phyloP scores from a whole-genome alignment of 495 filamentous ascomycete genomes.

The Aspergillus coremiiformis region DNA sequence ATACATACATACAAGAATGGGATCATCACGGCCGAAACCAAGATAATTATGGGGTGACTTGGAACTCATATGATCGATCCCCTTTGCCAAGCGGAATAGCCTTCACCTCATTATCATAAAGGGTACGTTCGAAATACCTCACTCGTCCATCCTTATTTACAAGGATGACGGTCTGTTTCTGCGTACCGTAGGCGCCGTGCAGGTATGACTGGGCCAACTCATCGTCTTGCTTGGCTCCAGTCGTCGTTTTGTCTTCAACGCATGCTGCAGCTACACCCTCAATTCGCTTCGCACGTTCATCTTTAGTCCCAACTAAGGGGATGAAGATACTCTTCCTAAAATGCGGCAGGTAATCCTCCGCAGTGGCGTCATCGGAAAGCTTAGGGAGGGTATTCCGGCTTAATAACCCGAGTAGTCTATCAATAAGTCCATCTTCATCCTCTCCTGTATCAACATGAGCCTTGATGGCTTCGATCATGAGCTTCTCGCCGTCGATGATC shows the following conservation, averaged over 20 bases:
- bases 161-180: conserved; percentile 81
- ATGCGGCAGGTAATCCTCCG: conserved; percentile 62
- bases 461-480: conserved; percentile 41
- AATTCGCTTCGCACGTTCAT: conserved; percentile 22
- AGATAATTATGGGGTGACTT: conserved; percentile 7
- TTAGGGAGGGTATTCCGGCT: conserved; percentile 64
- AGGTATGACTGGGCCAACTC: conserved; percentile 23
- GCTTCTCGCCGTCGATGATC: conserved; percentile 51
- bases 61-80: conserved; percentile 45
- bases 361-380: conserved; percentile 44
- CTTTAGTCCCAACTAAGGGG: conserved; percentile 57
- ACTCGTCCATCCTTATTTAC: conserved; percentile 69
- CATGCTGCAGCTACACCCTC: conserved; percentile 46
- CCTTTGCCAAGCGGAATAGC: conserved; percentile 51
- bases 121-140: conserved; percentile 73
- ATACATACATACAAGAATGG: not conserved
- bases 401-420: conserved; percentile 62
- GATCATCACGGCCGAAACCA: not conserved
- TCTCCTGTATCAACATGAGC: conserved; percentile 39
- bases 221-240: conserved; percentile 13
- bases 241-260: conserved; percentile 20
- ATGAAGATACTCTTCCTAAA: conserved; percentile 80
- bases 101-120: conserved; percentile 63
- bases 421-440: conserved; percentile 59
- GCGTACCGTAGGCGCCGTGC: conserved; percentile 69